Evolutionary conservation across 352 stramenopile species (phyloP).

Genomic region (Phytopythium vexans): DNA sequence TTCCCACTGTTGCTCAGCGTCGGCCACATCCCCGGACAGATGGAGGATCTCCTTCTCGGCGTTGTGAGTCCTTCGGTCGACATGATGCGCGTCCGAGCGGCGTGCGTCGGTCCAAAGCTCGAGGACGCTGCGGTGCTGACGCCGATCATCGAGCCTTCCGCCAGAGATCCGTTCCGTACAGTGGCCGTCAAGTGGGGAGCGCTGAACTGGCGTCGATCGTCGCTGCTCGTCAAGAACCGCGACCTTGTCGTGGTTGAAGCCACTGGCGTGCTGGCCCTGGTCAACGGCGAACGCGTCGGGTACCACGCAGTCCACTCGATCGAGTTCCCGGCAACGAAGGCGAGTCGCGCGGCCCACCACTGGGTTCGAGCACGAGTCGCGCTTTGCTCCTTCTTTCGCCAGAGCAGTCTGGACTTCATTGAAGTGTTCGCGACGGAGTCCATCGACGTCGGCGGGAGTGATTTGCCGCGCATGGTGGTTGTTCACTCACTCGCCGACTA

Average conservation of each 20-base stretch:
- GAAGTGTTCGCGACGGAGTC: constrained; percentile 32
- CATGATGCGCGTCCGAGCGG: constrained; percentile 42
- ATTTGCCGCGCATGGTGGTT: constrained; percentile 25
- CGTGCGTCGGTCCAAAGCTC: constrained; percentile 34
- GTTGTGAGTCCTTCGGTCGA: constrained; percentile 31
- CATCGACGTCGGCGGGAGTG: constrained; percentile 12
- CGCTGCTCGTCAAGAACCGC: constrained; percentile 42
- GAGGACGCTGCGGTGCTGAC: constrained; percentile 35
- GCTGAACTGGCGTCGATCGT: constrained; percentile 8
- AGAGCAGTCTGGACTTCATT: constrained; percentile 23
- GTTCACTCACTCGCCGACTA: constrained; percentile 19
- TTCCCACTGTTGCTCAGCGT: constrained; percentile 38
- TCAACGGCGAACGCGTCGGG: constrained; percentile 37
- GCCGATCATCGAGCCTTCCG: constrained; percentile 21
- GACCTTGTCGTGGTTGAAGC: constrained; percentile 57
- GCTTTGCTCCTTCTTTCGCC: constrained; percentile 39
- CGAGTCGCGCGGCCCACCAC: constrained; percentile 10
- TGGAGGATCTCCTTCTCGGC: constrained; percentile 59
- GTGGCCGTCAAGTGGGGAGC: constrained; percentile 41
- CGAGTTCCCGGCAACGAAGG: constrained; percentile 21
- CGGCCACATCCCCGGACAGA: constrained; percentile 33
- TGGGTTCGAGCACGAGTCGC: constrained; percentile 40
- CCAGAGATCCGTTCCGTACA: constrained; percentile 32
- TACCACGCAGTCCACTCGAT: constrained; percentile 62
- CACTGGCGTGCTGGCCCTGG: constrained; percentile 29